Evolutionary conservation across 352 stramenopile genomes (phyloP).

Genomic region (Elongisporangium anandrum): DNA sequence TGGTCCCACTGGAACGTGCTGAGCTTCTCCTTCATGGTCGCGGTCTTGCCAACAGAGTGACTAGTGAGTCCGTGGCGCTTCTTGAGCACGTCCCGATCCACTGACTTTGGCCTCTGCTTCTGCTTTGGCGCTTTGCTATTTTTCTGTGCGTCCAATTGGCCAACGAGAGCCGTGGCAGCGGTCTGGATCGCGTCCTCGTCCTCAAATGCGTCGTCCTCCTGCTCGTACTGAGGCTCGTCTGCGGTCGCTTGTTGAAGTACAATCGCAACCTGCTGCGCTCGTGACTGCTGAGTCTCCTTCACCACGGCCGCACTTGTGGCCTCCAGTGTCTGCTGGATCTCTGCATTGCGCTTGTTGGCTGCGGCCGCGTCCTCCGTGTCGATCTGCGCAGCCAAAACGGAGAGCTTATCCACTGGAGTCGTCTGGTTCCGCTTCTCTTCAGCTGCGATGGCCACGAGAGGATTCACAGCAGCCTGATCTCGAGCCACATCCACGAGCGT

Average conservation of each 20-base stretch:
- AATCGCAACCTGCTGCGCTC: conserved; percentile 17
- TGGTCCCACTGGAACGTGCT: conserved; percentile 58
- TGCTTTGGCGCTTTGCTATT: conserved; percentile 1
- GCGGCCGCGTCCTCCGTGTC: conserved; percentile 24
- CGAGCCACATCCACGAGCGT: conserved; percentile 17
- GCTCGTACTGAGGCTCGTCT: conserved; percentile 35
- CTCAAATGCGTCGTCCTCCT: conserved; percentile 50
- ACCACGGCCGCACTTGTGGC: conserved; percentile 20
- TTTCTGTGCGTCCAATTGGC: not conserved
- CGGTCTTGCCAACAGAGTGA: conserved; percentile 10
- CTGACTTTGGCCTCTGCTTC: conserved; percentile 8
- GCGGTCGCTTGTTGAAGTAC: conserved; percentile 25
- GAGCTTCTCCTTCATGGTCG: conserved; percentile 51
- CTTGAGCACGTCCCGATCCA: conserved; percentile 33
- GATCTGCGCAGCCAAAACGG: conserved; percentile 30
- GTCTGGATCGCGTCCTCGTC: conserved; percentile 22
- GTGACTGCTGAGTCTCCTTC: conserved; percentile 16
- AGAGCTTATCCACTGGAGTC: conserved; percentile 10
- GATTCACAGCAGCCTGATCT: conserved; percentile 8
- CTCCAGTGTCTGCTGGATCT: conserved; percentile 22
- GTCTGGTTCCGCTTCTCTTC: conserved; percentile 11
- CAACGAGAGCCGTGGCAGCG: conserved; percentile 13
- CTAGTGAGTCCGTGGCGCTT: conserved; percentile 10
- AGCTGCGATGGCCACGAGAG: conserved; percentile 10
- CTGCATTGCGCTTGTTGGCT: conserved; percentile 9